Evolutionary conservation across 2,329 filamentous ascomycete species (phyloP).

Genomic region (Chaetomium strumarium): DNA sequence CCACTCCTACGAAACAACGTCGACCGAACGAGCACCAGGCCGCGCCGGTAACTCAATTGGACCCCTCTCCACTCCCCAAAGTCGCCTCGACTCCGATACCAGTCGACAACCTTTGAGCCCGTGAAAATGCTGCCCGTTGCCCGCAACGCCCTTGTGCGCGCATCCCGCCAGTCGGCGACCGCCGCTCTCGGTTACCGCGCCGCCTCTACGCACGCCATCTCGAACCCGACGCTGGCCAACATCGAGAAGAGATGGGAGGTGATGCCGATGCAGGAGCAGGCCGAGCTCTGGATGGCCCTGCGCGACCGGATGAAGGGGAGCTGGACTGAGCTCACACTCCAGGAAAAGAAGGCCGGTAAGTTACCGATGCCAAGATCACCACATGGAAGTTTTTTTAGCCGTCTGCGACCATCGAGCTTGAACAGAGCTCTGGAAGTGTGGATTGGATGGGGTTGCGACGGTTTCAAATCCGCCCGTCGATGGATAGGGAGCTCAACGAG

Average conservation of each 20-base stretch:
- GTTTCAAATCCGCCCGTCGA: constrained; percentile 10
- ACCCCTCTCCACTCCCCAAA: constrained; percentile 24
- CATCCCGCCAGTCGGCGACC: constrained; percentile 34
- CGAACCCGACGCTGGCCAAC: constrained; percentile 93
- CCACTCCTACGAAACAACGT: constrained; percentile 23
- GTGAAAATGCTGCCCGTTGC: constrained; percentile 47
- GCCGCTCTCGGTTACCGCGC: constrained; percentile 40
- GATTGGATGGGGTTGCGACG: constrained; percentile 1
- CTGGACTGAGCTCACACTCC: constrained; percentile 90
- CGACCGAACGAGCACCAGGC: constrained; percentile 24
- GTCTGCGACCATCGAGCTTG: constrained; percentile 7
- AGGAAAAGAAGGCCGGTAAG: constrained; percentile 99
- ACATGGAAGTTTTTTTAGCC: neutral
- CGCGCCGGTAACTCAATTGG: constrained; percentile 25
- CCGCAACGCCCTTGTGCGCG: constrained; percentile 43
- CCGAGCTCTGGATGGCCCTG: constrained; percentile 97
- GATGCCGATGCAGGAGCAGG: constrained; percentile 98
- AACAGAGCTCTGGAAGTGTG: neutral
- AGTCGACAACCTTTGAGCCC: constrained; percentile 34
- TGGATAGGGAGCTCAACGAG: constrained; percentile 12
- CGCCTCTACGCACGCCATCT: constrained; percentile 82
- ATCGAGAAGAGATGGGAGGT: constrained; percentile 99
- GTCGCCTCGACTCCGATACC: constrained; percentile 7
- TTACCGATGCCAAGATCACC: constrained; percentile 30
- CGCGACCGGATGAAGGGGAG: constrained; percentile 98